These are phyloP conservation scores for Cucumis hystrix DNA, from an alignment of 306 rosid genomes.

Conservation along the genomic window DNA sequence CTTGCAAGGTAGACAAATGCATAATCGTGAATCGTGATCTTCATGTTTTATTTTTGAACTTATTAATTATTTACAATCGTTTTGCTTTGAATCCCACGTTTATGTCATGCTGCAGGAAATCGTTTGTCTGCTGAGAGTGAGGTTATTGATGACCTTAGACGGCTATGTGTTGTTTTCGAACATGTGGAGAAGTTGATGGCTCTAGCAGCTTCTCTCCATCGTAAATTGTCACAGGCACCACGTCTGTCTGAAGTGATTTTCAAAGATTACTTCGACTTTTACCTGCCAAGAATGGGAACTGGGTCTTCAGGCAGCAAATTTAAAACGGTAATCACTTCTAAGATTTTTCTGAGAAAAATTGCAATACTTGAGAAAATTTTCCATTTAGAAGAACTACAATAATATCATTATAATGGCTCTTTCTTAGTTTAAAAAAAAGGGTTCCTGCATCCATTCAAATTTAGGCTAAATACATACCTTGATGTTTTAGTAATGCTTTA, in stretches of 20 bases:
- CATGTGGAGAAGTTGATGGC: conserved; percentile 65
- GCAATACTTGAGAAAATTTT: neutral
- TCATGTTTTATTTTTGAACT: neutral
- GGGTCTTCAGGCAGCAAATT: conserved; percentile 22
- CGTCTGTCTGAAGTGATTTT: conserved; percentile 70
- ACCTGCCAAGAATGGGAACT: conserved; percentile 53
- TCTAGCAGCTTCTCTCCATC: conserved; percentile 80
- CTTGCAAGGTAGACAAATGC: conserved; percentile 40
- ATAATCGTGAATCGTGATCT: neutral
- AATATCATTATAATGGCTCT: neutral
- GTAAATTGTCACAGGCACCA: conserved; percentile 62
- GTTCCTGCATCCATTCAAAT: neutral
- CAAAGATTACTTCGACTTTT: conserved; percentile 47
- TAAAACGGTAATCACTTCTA: conserved; percentile 36
- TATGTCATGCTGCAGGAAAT: conserved; percentile 36
- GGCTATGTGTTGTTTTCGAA: conserved; percentile 54
- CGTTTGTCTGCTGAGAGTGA: conserved; percentile 55
- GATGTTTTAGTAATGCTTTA: neutral
- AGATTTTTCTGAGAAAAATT: neutral
- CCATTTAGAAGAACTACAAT: neutral
- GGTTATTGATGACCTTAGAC: conserved; percentile 51
- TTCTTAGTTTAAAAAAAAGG: too few relatives aligned
- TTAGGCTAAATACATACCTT: neutral
- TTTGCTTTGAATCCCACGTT: conserved; percentile 1
- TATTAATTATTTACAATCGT: neutral